These are phyloP conservation scores for Golubevia pallescens DNA, from an alignment of 1,284 basidiomycete genomes.

Conservation along the genomic window DNA sequence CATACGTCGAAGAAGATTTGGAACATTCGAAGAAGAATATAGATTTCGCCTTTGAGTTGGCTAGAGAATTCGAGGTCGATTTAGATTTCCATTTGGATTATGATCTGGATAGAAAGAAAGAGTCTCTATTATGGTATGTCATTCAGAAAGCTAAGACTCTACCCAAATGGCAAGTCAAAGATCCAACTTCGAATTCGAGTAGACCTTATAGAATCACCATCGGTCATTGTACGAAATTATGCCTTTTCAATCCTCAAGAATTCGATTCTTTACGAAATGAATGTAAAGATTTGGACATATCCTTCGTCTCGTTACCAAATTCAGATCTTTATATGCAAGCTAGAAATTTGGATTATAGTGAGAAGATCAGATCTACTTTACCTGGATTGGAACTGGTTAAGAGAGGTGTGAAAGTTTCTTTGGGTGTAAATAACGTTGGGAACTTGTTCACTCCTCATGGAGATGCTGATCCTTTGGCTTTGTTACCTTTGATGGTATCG, in stretches of 20 bases:
- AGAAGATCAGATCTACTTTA: slow-evolving; percentile 17
- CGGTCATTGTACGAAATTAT: slow-evolving; percentile 32
- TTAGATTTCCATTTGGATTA: slow-evolving; percentile 44
- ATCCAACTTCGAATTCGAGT: background rate
- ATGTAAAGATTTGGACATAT: slow-evolving; percentile 6
- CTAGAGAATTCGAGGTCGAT: slow-evolving; percentile 9
- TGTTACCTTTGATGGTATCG: slow-evolving; percentile 23
- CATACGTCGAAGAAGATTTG: slow-evolving; percentile 24
- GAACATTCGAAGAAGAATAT: slow-evolving; percentile 11
- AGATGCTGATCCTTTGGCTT: slow-evolving; percentile 27
- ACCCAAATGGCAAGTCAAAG: background rate
- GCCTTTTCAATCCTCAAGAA: slow-evolving; percentile 10
- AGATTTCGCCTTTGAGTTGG: slow-evolving; percentile 13
- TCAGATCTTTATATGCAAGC: slow-evolving; percentile 38
- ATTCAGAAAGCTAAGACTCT: background rate
- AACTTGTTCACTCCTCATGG: slow-evolving; percentile 41
- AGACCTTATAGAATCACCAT: slow-evolving; percentile 8
- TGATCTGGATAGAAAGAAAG: slow-evolving; percentile 15
- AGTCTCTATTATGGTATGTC: slow-evolving; percentile 14
- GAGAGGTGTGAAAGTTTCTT: slow-evolving; percentile 10
- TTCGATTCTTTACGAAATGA: slow-evolving; percentile 3
- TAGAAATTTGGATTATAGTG: slow-evolving; percentile 13
- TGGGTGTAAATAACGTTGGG: slow-evolving; percentile 30
- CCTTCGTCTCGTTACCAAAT: slow-evolving; percentile 20
- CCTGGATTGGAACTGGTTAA: slow-evolving; percentile 13